phyloP scores from a whole-genome alignment of 163 green algal species.

The Volvox carteri region DNA sequence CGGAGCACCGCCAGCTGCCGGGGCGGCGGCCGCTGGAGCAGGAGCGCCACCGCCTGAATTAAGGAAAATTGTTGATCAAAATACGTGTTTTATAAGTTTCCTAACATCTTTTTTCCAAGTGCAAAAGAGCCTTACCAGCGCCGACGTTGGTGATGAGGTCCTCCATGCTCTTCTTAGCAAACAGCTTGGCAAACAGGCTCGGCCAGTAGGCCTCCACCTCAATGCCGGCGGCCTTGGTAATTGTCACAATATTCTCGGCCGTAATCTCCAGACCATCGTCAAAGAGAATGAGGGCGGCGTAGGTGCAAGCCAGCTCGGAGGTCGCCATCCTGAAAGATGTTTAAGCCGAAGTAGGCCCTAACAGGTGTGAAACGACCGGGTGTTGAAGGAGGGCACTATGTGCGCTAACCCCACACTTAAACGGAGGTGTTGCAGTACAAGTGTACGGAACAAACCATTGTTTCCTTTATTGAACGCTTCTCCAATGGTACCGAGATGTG shows the following conservation, averaged over 20 bases:
- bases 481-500: too few species aligned
- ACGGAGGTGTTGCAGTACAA: background rate
- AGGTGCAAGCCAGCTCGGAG: constrained; percentile 82
- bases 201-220: constrained; percentile 97
- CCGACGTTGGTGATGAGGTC: constrained; percentile 98
- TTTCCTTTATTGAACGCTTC: background rate
- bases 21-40: constrained; percentile 60
- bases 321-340: constrained; percentile 81
- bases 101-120: constrained; percentile 1
- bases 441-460: background rate
- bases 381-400: constrained; percentile 12
- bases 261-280: constrained; percentile 97
- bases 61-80: background rate
- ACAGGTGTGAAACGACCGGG: constrained; percentile 58
- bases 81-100: too few species aligned
- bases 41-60: constrained; percentile 58
- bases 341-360: constrained; percentile 69
- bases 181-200: constrained; percentile 96
- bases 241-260: constrained; percentile 93
- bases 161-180: constrained; percentile 94
- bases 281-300: constrained; percentile 96
- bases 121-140: constrained; percentile 76
- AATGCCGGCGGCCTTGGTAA: constrained; percentile 90
- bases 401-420: background rate
- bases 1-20: constrained; percentile 59